phyloP scores from a whole-genome alignment of 2,329 filamentous ascomycete species.

The Cordyceps javanica region DNA sequence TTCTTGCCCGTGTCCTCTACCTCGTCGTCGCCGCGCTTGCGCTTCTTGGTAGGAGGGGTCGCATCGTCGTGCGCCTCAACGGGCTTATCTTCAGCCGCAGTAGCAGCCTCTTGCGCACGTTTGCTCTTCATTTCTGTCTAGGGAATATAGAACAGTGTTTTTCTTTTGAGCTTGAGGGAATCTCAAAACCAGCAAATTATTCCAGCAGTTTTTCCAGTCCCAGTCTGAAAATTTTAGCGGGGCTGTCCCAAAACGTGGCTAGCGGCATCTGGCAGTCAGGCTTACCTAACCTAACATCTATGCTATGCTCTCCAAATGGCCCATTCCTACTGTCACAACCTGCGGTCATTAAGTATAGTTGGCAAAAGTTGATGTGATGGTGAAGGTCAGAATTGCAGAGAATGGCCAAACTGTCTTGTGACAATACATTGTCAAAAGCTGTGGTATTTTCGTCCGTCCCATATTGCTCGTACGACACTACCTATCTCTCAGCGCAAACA shows the following conservation, averaged over 20 bases:
- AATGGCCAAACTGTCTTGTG: no score
- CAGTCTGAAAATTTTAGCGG: conserved; percentile 10
- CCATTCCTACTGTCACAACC: no score
- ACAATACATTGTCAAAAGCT: no score
- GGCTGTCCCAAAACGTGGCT: background rate
- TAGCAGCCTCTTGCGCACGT: conserved; percentile 29
- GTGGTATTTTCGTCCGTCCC: no score
- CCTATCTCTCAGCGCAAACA: background rate
- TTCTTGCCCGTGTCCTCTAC: conserved; percentile 19
- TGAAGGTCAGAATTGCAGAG: no score
- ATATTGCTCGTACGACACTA: background rate
- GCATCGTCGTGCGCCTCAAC: conserved; percentile 19
- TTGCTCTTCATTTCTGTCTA: conserved; percentile 32
- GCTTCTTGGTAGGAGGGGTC: conserved; percentile 27
- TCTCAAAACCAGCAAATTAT: background rate
- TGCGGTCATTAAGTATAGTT: no score
- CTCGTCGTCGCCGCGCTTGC: conserved; percentile 28
- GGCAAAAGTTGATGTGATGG: no score
- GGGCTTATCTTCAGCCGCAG: conserved; percentile 22
- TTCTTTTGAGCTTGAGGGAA: background rate
- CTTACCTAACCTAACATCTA: background rate
- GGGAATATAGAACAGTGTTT: background rate
- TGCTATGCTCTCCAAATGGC: background rate
- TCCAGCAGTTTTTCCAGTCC: conserved; percentile 7
- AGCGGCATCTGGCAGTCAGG: background rate